Conservation (phyloP, 176 grass and related monocot species). For the Ensete glaucum region DNA sequence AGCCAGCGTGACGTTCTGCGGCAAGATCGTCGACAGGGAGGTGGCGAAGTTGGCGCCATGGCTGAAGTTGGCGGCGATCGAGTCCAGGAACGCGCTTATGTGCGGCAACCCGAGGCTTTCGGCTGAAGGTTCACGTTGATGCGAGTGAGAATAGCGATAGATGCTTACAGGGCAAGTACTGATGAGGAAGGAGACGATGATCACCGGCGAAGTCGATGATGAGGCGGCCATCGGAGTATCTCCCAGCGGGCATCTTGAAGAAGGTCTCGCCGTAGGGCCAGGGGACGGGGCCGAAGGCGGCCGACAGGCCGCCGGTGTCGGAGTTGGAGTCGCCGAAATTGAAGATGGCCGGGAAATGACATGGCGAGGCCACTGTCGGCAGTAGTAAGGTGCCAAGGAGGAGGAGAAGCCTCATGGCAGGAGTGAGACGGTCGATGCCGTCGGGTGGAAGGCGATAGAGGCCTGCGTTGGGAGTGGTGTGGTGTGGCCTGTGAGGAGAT, state of each 20-base stretch:
- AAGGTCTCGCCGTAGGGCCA: constrained; percentile 15
- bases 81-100: constrained; percentile 12
- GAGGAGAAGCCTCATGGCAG: not conserved
- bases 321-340: constrained; percentile 58
- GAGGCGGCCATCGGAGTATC: constrained; percentile 25
- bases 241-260: constrained; percentile 12
- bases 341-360: constrained; percentile 38
- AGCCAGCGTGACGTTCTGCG: constrained; percentile 5
- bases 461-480: too few species aligned
- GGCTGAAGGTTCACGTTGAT: constrained; percentile 1
- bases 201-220: constrained; percentile 22
- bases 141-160: too few species aligned
- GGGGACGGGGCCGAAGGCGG: constrained; percentile 11
- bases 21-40: constrained; percentile 10
- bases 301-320: constrained; percentile 34
- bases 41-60: constrained; percentile 20
- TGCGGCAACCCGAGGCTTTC: constrained; percentile 8
- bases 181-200: not conserved
- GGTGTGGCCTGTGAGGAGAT: too few species aligned
- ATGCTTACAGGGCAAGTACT: too few species aligned
- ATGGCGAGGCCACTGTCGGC: not conserved
- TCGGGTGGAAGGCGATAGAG: too few species aligned
- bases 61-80: constrained; percentile 14
- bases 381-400: not conserved
- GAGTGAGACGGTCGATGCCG: not conserved